Evolutionary conservation across 352 stramenopile genomes (phyloP), one percentile per base, ranked within the genome.

Genomic region (Phytophthora capsici): DNA sequence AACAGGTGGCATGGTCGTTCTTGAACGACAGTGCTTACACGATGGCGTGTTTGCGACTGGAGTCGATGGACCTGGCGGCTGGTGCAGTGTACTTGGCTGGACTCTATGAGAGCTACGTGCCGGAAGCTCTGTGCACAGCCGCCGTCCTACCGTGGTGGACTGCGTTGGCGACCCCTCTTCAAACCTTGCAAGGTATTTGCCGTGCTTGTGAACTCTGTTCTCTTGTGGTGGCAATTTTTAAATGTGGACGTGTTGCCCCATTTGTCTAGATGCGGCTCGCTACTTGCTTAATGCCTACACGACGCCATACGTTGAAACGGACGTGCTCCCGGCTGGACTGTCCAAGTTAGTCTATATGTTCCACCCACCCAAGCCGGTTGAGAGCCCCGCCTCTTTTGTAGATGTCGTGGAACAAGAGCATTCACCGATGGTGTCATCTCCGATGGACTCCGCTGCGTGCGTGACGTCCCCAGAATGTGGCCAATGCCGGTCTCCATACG

Each of bases 1-100:
- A 93, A 46, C 86, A 94, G 70, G 86, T 91, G 25, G 82, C 88
- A 0, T 96, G 89, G 89, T 95, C 82, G 45, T 95, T 96, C 55
- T 63, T 96, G 32, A 96, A 96, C 62, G 89, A 96, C 64, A 93
- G 84, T 57, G 85, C 88, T 28, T 94, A 93, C 69, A 96, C 89
- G 20, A 66, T 83, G 47, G 80, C 91, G 56, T 96, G 89, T 69
- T 77, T 96, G 54, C 82, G 86, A 20, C 71, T 89, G 1, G 81
- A 93, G 30, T 77, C 89, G 16, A 51, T 75, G 26, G 77, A 94
- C 26, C 62, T 96, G 16, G 89, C 88, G 28, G 84, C 87, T 44
- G 89, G 82, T 59, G 86, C 86, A 5, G 89, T 95, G 44, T 94
- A 95, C 47, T 56, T 96, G 57, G 88, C 89, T 1, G 84, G 89